These are phyloP conservation scores for Neoascochyta sp. DNA, from an alignment of 2,329 filamentous ascomycete genomes.

Conservation along the genomic window DNA sequence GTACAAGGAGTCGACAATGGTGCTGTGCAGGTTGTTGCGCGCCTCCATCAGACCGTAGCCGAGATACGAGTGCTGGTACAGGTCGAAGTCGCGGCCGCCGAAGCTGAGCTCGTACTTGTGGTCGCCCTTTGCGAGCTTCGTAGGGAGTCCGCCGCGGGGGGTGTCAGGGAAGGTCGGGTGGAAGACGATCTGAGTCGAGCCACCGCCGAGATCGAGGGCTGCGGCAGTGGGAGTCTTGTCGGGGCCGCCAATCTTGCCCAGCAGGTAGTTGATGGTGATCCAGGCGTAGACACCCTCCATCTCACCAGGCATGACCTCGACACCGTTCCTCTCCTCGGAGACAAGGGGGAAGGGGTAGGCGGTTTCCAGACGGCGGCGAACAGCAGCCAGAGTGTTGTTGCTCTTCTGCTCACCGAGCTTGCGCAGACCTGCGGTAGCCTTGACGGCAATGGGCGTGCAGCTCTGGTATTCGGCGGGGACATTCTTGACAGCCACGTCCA, in stretches of 20 bases:
- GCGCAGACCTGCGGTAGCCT: constrained; percentile 91
- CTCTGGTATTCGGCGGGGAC: constrained; percentile 85
- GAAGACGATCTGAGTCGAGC: constrained; percentile 98
- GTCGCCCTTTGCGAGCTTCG: constrained; percentile 80
- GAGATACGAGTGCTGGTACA: constrained; percentile 98
- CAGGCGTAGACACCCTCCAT: constrained; percentile 98
- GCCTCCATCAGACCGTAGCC: constrained; percentile 96
- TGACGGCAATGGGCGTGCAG: constrained; percentile 96
- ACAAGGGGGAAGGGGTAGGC: constrained; percentile 94
- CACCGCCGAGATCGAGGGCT: constrained; percentile 92
- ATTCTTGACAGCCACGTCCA: constrained; percentile 77
- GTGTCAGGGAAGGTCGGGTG: constrained; percentile 84
- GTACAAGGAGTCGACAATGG: constrained; percentile 68
- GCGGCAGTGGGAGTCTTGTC: constrained; percentile 89
- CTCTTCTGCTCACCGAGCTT: constrained; percentile 79
- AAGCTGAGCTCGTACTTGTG: constrained; percentile 94
- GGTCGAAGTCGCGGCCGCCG: constrained; percentile 81
- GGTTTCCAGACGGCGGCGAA: constrained; percentile 78
- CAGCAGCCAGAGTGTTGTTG: constrained; percentile 78
- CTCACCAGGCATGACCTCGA: constrained; percentile 95
- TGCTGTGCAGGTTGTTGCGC: constrained; percentile 76
- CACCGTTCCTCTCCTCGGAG: constrained; percentile 75
- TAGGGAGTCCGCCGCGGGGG: constrained; percentile 73
- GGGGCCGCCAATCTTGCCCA: constrained; percentile 93
- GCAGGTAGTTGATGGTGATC: constrained; percentile 98